Evolutionary conservation across 2,329 filamentous ascomycete species (phyloP), one percentile per base, ranked within the genome.

Genomic region (Aspergillus sp.): DNA sequence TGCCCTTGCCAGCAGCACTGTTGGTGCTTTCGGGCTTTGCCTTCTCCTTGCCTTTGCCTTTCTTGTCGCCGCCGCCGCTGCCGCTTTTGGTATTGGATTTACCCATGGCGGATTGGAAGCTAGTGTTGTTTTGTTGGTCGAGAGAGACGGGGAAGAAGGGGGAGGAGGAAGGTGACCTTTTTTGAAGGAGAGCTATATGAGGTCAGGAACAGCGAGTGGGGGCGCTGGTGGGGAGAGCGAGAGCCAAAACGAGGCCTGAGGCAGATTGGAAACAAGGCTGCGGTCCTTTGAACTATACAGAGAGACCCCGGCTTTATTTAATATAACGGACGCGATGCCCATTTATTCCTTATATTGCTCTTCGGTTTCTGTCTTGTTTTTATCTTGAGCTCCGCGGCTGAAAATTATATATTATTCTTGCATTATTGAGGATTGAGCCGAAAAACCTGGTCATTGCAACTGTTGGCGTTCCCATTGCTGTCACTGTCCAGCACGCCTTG

Each of bases 31-130:
- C 42, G 27, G 34, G 61, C 60, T 22, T 74, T 74, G 30, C 51
- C 13, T 46, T 52, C 24, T 54, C 45, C 13, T 78, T 77, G 53
- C 70, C 72, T 60, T 78, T 78, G 51, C 72, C 72, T 64, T 76
- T 77, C 59, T 73, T 71, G 58, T 67, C 63, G 58, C 66, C 65
- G 3, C 69, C 71, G 53, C 66, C 70, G 57, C 66, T 65, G 9
- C 70, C 71, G 53, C 66, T 70, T 59, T 75, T 75, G 62, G 69
- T 65, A 61, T 77, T 79, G 60, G 73, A 76, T 58, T 78, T 78
- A 40, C 74, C 74, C 77, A 79, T 79, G 46, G 20, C 54, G 1
- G 19, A 17, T n/a, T 42, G 34, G 34, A 37, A 17, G 9, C 40
- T 42, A 17, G n/a, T 5, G n/a, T 42, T 42, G 17, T 19, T 30